Base-by-base conservation (phyloP, 495 filamentous ascomycete species). In the Hypoxylon perforatum region DNA sequence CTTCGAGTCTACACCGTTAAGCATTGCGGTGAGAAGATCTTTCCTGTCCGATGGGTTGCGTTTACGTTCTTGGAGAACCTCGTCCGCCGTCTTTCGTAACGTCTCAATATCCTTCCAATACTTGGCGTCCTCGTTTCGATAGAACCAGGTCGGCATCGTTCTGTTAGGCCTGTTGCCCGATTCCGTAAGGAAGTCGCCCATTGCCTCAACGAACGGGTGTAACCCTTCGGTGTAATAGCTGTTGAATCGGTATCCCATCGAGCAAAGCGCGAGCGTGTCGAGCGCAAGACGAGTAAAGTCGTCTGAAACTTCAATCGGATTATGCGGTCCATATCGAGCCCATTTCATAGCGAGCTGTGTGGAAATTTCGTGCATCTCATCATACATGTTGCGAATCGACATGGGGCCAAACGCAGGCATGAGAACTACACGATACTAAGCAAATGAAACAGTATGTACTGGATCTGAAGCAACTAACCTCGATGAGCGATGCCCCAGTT, bases 231-330 rank as follows among this genome's bases (percentile, higher is more conserved):
- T 79, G 65, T 92, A 92, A 73, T 88, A 92, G 10, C 85, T 88
- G 68, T 93, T 93, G 80, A 93, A 93, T 15, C 91, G 86, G 42
- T 81, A 88, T 25, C 85, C 86, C 89, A 93, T 91, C 0, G 90
- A 77, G 67, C 88, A 92, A 11, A 93, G 81, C 4, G 88, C 87
- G 18, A 93, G 85, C 0, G 88, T 89, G 64, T 94, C 90, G 11
- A 94, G 81, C 2, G 89, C 88, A 38, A 94, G 74, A 9, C 90
- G 85, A 2, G 91, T 93, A 60, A 93, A 92, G 73, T 92, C 89
- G n/a, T 89, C 89, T 0, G 86, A 81, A 1, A 86, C 85, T 22
- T 76, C 74, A 63, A 93, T 91, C 15, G 81, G 76, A 15, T 81
- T 63, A 2, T 77, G 67, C 0, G 85, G 73, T 0, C 90, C 91